Evolutionary conservation across 176 grass and related monocot species (phyloP).

Genomic region (Phyllostachys edulis): DNA sequence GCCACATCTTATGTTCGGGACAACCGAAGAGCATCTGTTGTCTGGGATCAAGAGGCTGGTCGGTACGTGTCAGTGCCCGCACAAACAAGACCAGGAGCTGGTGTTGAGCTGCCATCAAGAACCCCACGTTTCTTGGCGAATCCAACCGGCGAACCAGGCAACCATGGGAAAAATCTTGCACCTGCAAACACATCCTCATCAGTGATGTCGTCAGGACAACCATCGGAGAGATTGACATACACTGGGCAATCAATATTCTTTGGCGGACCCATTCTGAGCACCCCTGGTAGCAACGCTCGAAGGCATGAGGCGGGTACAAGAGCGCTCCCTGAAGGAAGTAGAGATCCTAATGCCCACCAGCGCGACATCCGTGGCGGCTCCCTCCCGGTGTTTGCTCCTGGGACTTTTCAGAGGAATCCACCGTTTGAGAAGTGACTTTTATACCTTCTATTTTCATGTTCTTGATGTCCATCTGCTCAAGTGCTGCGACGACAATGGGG

Average conservation of each 20-base stretch:
- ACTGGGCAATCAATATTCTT: conserved; percentile 91
- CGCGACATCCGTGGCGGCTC: conserved; percentile 50
- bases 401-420: conserved; percentile 56
- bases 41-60: conserved; percentile 98
- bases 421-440: conserved; percentile 56
- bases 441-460: conserved; percentile 7
- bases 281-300: conserved; percentile 19
- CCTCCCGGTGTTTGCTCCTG: conserved; percentile 74
- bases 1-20: conserved; percentile 70
- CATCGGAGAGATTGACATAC: conserved; percentile 66
- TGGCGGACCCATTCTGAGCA: conserved; percentile 80
- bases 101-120: conserved; percentile 35
- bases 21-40: conserved; percentile 66
- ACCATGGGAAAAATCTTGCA: conserved; percentile 38
- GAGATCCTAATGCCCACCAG: conserved; percentile 49
- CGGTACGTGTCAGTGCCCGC: conserved; percentile 72
- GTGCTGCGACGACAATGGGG: neutral
- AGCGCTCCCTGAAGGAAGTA: conserved; percentile 41
- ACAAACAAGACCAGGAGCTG: conserved; percentile 46
- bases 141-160: conserved; percentile 47
- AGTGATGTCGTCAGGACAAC: conserved; percentile 39
- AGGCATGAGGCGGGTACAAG: conserved; percentile 45
- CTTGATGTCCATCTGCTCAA: conserved; percentile 26
- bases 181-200: conserved; percentile 41
- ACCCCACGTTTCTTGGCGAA: conserved; percentile 47